Base-by-base conservation (phyloP, 1,284 basidiomycete genomes). In the Leccinum brunneo-olivaceum region DNA sequence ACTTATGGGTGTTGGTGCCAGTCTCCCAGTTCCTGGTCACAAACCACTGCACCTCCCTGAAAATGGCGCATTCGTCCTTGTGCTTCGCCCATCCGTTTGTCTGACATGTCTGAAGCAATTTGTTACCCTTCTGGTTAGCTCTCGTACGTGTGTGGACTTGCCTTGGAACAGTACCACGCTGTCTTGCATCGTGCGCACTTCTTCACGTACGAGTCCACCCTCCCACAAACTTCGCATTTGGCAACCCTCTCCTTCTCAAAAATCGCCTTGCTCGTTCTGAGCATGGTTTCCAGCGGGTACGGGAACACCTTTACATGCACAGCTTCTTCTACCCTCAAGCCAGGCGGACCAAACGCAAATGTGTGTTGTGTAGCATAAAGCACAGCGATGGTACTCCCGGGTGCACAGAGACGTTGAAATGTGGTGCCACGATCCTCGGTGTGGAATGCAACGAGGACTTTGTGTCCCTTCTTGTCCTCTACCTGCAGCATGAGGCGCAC, bases 161-260 rank as follows among this genome's bases (percentile, higher is more conserved):
- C 58, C 56, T 52, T 61, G 30, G 61, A 64, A 48, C 58, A 61
- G 42, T 61, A 61, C 56, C 56, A 56, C 20, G 49, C 45, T 16
- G 50, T 45, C 38, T 61, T 61, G 48, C 58, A 61, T 29, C 50
- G 56, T 39, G 50, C 52, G 42, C 58, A 61, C 29, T 45, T 61
- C 43, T 57, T 61, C 46, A 60, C 15, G n/a, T 24, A 43, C 6
- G 19, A 27, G n/a, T 56, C 60, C 15, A 14, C 34, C 37, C 23
- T 55, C 10, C 50, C 44, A 45, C 58, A 61, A 18, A 20, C 41
- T 19, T 56, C 58, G 30, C 58, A 61, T 39, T 28, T 61, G 1
- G 47, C 36, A 21, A 21, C 39, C 27, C 14, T 64, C 1, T 38
- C 49, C 43, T 34, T 50, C 34, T 59, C 56, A 15, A 55, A 50